Base-by-base conservation (phyloP, 768 basidiomycete species). In the Russula foetens region DNA sequence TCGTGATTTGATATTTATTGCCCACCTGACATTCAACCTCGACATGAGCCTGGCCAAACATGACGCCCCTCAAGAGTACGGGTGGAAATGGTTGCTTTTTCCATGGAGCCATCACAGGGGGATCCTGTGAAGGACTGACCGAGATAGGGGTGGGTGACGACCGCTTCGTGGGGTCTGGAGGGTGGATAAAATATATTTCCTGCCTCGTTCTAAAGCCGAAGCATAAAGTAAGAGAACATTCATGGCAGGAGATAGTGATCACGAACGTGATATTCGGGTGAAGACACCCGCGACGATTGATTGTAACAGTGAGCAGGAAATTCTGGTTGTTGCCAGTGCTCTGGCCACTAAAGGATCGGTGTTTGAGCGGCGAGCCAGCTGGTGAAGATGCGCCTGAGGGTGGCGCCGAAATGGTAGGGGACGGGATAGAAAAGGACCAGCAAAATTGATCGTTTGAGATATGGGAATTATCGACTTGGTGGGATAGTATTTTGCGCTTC, bases 11-110 rank as follows among this genome's bases (percentile, higher is more conserved):
- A 45, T 23, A 31, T 51, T 5, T n/a, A 11, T 15, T 28, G 17
- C 53, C 35, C 33, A 63, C 64, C 35, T 24, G 45, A 45, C 64
- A 65, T 33, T 63, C 62, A 28, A 65, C 57, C 23, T 59, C 44
- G 39, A 63, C 51, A 24, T 19, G 11, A 12, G 17, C 14, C 39
- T 17, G 26, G 15, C 4, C 15, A 9, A 56, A 54, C 15, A 65
- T 51, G 24, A 59, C 6, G 14, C 64, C 64, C 29, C 9, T 63
- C 21, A 63, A 23, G 6, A 53, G 0, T 29, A 63, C 64, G 19
- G 29, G 8, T 31, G 56, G 57, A 29, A 39, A 21, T 0, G 48
- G 23, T 52, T 63, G 58, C 26, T 9, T 17, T 50, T n/a, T 4
- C 53, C 64, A 62, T 24, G 63, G 23, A 19, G 35, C 8, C 9